phyloP scores from a whole-genome alignment of 768 basidiomycete genomes.

The Clitopilus hobsonii region DNA sequence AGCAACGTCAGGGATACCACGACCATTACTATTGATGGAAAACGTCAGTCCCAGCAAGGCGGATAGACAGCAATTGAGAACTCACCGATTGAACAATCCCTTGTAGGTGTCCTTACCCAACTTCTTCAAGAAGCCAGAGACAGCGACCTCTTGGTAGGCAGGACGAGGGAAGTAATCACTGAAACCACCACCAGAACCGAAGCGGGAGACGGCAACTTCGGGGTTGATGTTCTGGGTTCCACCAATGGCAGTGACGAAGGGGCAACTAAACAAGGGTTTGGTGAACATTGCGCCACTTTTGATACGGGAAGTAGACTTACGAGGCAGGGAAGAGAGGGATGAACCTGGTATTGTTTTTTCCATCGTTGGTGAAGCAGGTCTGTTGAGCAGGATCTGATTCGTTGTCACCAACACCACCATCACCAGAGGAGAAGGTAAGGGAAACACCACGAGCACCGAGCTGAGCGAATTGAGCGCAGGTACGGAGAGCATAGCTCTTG shows the following conservation, averaged over 20 bases:
- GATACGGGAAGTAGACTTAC: slow-evolving; percentile 19
- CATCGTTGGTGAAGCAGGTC: slow-evolving; percentile 44
- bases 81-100: slow-evolving; percentile 22
- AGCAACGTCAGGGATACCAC: slow-evolving; percentile 24
- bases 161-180: slow-evolving; percentile 33
- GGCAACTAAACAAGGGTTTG: neutral
- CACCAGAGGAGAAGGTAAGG: slow-evolving; percentile 51
- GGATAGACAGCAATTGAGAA: neutral
- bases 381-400: slow-evolving; percentile 36
- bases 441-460: slow-evolving; percentile 52
- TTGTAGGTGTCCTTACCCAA: slow-evolving; percentile 17
- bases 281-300: slow-evolving; percentile 4
- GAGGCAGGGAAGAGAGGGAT: slow-evolving; percentile 46
- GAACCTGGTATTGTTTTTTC: slow-evolving; percentile 39
- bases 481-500: slow-evolving; percentile 35
- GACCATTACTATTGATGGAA: slow-evolving; percentile 8
- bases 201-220: slow-evolving; percentile 33
- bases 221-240: slow-evolving; percentile 42
- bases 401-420: slow-evolving; percentile 53
- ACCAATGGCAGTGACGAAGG: slow-evolving; percentile 50
- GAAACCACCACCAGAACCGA: slow-evolving; percentile 58
- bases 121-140: slow-evolving; percentile 18
- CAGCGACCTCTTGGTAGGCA: slow-evolving; percentile 30
- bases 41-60: neutral
- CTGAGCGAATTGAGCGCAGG: slow-evolving; percentile 45